Base-by-base conservation (phyloP, 2,329 filamentous ascomycete genomes). In the Phaeosphaeriaceae sp. region DNA sequence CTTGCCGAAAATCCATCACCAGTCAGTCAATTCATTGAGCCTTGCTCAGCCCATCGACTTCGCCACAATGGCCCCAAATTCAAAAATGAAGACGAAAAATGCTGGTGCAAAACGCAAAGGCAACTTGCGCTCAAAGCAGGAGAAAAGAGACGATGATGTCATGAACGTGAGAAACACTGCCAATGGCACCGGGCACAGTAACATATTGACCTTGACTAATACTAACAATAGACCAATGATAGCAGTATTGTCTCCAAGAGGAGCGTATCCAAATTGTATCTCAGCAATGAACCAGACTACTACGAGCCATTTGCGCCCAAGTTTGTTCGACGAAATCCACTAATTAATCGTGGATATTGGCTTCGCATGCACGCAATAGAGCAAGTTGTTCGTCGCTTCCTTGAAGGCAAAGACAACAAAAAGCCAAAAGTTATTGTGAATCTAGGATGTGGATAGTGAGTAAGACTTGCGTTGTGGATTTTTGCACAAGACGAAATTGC, bases 171-270 rank as follows among this genome's bases (percentile, higher is more conserved):
- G 81, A 33, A 40, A 8, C 35, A 30, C 28, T 9, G 15, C 4
- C 28, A 18, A 7, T 15, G 13, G 8, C n/a, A 6, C 13, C 6
- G 15, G 23, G 20, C 32, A 37, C 28, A 36, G 17, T 15, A 18
- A n/a, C 33, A 20, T 26, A n/a, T 26, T 21, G 37, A 39, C 21
- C 16, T 29, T n/a, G 39, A 55, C 36, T 42, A 40, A 55, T 35
- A 63, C 89, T 84, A 32, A 36, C 5, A 15, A 15, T 42, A 74
- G 72, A 97, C 92, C 49, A 96, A 96, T 71, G 92, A 87, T 69
- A 93, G 89, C 74, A 95, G 90, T 66, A 96, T 96, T 60, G 87
- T 92, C 13, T 96, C 92, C 12, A 97, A 97, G 71, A 81, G 92
- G 60, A 94, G 91, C 63, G 92, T 97, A n/a, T 92, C 96, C 68